Evolutionary conservation across 1,284 basidiomycete genomes (phyloP).

Genomic region (Sporisorium graminicola): DNA sequence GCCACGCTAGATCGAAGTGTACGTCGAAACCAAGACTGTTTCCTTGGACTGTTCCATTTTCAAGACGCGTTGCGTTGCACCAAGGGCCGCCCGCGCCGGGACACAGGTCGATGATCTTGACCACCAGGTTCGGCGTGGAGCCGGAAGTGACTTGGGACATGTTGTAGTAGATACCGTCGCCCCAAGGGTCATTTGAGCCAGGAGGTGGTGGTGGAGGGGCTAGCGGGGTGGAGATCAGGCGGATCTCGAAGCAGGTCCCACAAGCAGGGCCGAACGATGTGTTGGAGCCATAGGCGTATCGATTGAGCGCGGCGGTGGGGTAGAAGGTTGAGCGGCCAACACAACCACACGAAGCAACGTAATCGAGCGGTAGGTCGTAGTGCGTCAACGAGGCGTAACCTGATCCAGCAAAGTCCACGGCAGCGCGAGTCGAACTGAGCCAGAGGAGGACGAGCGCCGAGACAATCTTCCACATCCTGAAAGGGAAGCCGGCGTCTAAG

Average conservation of each 20-base stretch:
- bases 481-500: neutral
- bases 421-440: neutral
- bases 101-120: constrained; percentile 60
- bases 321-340: constrained; percentile 50
- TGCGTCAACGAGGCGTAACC: constrained; percentile 61
- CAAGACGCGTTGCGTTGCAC: constrained; percentile 51
- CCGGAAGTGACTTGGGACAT: constrained; percentile 21
- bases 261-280: constrained; percentile 57
- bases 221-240: constrained; percentile 52
- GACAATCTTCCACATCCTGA: constrained; percentile 3
- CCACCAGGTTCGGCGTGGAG: constrained; percentile 50
- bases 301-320: constrained; percentile 58
- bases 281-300: constrained; percentile 50
- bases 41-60: constrained; percentile 25
- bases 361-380: constrained; percentile 55
- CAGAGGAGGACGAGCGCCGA: constrained; percentile 5
- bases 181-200: constrained; percentile 30
- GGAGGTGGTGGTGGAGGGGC: constrained; percentile 33
- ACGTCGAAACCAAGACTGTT: constrained; percentile 54
- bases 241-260: constrained; percentile 51
- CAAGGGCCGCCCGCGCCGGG: constrained; percentile 49
- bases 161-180: constrained; percentile 49
- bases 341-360: constrained; percentile 62
- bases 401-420: constrained; percentile 24
- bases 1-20: constrained; percentile 65